Base-by-base conservation (phyloP, 2,329 filamentous ascomycete genomes). In the Zymoseptoria tritici region DNA sequence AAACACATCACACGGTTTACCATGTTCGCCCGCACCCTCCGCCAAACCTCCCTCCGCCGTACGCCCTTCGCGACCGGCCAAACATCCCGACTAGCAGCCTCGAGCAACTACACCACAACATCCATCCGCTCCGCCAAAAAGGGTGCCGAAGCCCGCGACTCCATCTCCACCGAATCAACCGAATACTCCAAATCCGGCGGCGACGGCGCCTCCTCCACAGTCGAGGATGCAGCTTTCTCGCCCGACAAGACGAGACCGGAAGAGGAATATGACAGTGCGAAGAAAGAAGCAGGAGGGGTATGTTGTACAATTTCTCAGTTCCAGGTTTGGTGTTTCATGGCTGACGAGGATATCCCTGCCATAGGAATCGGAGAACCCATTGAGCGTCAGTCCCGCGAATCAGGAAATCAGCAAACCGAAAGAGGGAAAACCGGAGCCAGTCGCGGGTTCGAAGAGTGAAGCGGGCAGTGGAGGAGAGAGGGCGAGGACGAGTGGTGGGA, bases 151-250 rank as follows among this genome's bases (percentile, higher is more conserved):
- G 75, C 76, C 71, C 79, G 78, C 60, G 81, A 87, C 63, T 80
- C 80, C 2, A 80, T 95, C 36, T 83, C 87, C 60, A 85, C 88
- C 0, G 79, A 83, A 36, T 75, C 81, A 2, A 84, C 81, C 57
- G 89, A 95, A 71, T 84, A 86, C 74, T 83, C 84, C 59, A 84
- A 87, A 70, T 85, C 84, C 55, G 88, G 84, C 3, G 83, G 83
- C 0, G 89, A 85, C 65, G 77, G 85, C 51, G 75, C 77, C 11
- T 81, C 85, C 1, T 79, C 81, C 0, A 77, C 80, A 29, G 77
- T 82, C 59, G 72, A 77, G 3, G 79, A 85, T 50, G 81, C 85
- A 0, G 87, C 91, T 0, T 95, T 89, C 74, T 81, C 90, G 70
- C 84, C 85, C 0, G 74, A 79, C 58, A 83, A 83, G 71, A 92